Percentiles rank a stretch among this genome's conserved stretches.
Conservation (phyloP, 495 filamentous ascomycete species). For the Aspergillus panamensis region DNA sequence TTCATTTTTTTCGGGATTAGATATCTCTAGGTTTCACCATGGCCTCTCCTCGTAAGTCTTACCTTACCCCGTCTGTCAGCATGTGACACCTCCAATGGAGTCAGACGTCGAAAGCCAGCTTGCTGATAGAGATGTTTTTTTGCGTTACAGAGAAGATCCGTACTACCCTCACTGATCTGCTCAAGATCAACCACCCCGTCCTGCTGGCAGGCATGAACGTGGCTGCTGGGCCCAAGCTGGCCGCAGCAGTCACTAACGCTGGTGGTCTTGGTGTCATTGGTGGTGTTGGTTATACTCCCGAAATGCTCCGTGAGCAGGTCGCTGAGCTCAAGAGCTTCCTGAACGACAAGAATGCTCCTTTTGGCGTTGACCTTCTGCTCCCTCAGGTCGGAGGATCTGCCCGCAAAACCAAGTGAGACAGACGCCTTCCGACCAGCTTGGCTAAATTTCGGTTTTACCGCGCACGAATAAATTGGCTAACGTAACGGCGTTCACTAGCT, state of each 20-base stretch:
- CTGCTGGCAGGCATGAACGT: conserved; percentile 99
- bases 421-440: neutral
- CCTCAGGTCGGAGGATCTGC: conserved; percentile 93
- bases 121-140: conserved; percentile 24
- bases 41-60: conserved; percentile 75
- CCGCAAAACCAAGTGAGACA: conserved; percentile 83
- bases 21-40: conserved; percentile 48
- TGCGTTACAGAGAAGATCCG: conserved; percentile 67
- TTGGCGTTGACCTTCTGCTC: conserved; percentile 92
- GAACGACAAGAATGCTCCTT: conserved; percentile 93
- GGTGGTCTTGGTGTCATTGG: conserved; percentile 96
- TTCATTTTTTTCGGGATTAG: conserved; percentile 4
- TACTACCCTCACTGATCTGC: conserved; percentile 86
- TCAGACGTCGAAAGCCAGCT: neutral
- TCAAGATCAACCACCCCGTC: conserved; percentile 95
- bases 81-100: conserved; percentile 17
- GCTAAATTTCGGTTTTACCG: neutral
- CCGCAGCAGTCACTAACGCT: conserved; percentile 94
- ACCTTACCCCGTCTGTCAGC: conserved; percentile 14
- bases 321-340: conserved; percentile 88
- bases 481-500: conserved; percentile 52
- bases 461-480: conserved; percentile 19
- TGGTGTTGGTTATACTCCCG: conserved; percentile 93
- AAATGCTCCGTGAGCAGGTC: conserved; percentile 94
- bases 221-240: conserved; percentile 93